Conservation (phyloP, 805 yeast species). For the Yarrowia phangngaensis region DNA sequence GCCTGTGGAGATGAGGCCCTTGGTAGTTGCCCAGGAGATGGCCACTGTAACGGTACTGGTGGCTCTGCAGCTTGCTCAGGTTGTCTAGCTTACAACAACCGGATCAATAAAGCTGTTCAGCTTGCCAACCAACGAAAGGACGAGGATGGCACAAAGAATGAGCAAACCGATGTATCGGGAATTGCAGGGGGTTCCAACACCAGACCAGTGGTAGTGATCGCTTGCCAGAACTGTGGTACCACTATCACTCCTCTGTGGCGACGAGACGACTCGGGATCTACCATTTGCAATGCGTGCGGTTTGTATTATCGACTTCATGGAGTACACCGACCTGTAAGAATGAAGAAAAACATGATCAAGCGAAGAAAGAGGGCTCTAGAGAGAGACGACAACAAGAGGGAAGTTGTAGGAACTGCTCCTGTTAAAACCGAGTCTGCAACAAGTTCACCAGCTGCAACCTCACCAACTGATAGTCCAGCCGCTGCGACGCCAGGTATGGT, state of each 20-base stretch:
- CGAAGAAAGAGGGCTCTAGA: conserved; percentile 57
- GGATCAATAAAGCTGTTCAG: conserved; percentile 39
- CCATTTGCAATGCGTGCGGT: conserved; percentile 85
- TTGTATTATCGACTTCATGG: conserved; percentile 73
- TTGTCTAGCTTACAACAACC: conserved; percentile 78
- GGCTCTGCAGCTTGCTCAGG: conserved; percentile 76
- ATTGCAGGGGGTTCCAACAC: conserved; percentile 26
- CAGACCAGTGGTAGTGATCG: conserved; percentile 52
- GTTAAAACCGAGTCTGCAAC: neutral
- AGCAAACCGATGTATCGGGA: conserved; percentile 15
- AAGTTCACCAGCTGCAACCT: neutral
- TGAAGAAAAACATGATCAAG: conserved; percentile 70
- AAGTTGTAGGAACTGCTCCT: neutral
- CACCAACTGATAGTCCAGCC: neutral
- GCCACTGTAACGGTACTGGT: conserved; percentile 84
- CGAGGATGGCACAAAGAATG: conserved; percentile 17
- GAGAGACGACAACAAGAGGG: neutral
- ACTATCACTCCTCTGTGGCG: conserved; percentile 87
- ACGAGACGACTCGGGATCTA: conserved; percentile 73
- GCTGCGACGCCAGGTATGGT: neutral
- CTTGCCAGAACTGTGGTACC: conserved; percentile 79
- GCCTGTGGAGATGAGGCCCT: conserved; percentile 23
- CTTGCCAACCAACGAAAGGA: conserved; percentile 28
- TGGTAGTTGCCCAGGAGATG: conserved; percentile 61
- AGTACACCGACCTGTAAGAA: conserved; percentile 66